phyloP scores from a whole-genome alignment of 441 rosid genomes.

The Croton laevigatus region DNA sequence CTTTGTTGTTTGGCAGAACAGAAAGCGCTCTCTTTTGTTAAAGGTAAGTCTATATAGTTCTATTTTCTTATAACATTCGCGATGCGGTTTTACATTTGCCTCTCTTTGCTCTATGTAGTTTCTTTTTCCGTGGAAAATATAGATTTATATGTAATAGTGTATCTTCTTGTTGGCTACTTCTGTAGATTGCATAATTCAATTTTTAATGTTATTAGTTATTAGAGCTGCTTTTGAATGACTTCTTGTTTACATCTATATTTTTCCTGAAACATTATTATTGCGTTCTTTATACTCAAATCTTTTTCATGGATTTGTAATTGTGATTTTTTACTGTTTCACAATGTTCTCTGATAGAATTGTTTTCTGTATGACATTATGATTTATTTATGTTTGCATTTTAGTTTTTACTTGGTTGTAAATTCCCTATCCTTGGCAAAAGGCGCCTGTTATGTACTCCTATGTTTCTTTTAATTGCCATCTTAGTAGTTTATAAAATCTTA shows the following conservation, averaged over 20 bases:
- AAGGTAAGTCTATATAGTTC: neutral
- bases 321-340: neutral
- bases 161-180: neutral
- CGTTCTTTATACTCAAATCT: neutral
- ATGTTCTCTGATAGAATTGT: neutral
- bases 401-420: no score
- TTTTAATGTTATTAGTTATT: neutral
- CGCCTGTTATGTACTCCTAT: neutral
- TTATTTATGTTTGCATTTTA: neutral
- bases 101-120: no score
- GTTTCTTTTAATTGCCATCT: neutral
- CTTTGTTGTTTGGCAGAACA: no score
- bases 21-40: neutral
- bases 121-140: neutral
- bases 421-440: neutral
- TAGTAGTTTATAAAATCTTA: neutral
- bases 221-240: neutral
- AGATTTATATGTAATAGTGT: no score
- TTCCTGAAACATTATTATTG: neutral
- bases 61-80: neutral
- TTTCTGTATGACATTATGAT: no score
- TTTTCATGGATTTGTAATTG: neutral
- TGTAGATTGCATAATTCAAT: neutral
- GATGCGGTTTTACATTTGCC: neutral
- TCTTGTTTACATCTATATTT: neutral